These are phyloP conservation scores for Wickerhamomyces strasburgensis DNA, from an alignment of 805 yeast genomes.

Conservation along the genomic window DNA sequence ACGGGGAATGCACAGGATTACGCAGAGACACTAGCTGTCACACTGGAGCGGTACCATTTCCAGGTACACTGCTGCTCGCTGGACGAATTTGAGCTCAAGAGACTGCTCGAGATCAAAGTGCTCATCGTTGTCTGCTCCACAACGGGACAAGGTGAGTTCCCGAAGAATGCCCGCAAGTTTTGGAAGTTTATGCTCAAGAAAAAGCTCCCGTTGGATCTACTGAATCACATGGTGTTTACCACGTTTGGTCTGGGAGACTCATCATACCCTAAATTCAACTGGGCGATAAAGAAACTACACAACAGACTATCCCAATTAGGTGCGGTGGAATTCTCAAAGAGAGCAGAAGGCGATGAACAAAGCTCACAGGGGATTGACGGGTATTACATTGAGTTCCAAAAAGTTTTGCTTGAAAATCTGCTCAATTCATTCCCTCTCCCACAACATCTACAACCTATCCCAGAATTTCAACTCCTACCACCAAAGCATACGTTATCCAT, in stretches of 20 bases:
- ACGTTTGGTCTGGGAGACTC: slow-evolving; percentile 93
- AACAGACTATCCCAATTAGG: slow-evolving; percentile 77
- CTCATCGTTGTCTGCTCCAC: slow-evolving; percentile 73
- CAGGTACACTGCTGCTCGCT: slow-evolving; percentile 45
- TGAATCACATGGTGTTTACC: slow-evolving; percentile 59
- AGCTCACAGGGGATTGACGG: slow-evolving; percentile 73
- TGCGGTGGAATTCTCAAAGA: slow-evolving; percentile 58
- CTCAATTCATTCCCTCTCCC: slow-evolving; percentile 32
- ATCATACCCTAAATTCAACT: slow-evolving; percentile 81
- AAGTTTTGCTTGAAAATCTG: slow-evolving; percentile 36
- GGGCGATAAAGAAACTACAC: slow-evolving; percentile 82
- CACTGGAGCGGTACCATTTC: slow-evolving; percentile 50
- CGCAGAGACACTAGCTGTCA: slow-evolving; percentile 58
- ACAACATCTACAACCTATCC: slow-evolving; percentile 25
- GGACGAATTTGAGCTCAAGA: slow-evolving; percentile 56
- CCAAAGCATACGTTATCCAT: slow-evolving; percentile 31
- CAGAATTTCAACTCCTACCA: slow-evolving; percentile 32
- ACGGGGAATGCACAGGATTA: slow-evolving; percentile 89
- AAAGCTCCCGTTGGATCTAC: slow-evolving; percentile 55
- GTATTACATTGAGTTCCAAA: slow-evolving; percentile 72
- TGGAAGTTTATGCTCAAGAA: slow-evolving; percentile 71
- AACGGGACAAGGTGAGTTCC: slow-evolving; percentile 93
- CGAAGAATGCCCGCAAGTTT: slow-evolving; percentile 66
- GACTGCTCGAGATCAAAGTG: slow-evolving; percentile 42
- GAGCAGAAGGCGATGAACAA: slow-evolving; percentile 90